Base-by-base conservation (phyloP, 805 yeast genomes). In the Ogataea ramenticola region DNA sequence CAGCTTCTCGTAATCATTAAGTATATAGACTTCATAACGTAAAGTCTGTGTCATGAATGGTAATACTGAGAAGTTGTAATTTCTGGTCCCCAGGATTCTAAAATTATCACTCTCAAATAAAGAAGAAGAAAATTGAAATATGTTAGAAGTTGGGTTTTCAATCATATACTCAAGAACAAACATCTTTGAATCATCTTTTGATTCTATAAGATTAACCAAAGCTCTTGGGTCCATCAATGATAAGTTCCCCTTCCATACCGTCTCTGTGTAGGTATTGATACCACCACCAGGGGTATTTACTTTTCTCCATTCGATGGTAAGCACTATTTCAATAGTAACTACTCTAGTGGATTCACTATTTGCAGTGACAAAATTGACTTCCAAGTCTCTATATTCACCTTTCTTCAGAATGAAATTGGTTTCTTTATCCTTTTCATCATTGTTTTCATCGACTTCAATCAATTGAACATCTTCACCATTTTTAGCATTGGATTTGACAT, bases 131-230 rank as follows among this genome's bases (percentile, higher is more conserved):
- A 84, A 87, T 11, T 79, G 77, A 49, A 87, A 78, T 2, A 82
- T 72, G 37, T 82, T 68, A 2, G 83, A 70, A 0, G 95, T 82
- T 14, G 95, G 89, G 54, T 86, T 86, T 55, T 86, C 95, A 40
- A 86, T 55, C 42, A 71, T 68, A 55, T 76, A 86, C 14, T 56
- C 65, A 37, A 78, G 57, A 36, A 55, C 60, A 15, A 67, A 50
- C 2, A 46, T 48, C 27, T 50, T 54, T 29, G 49, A 17, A 12
- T 49, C 47, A 29, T 52, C 51, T 38, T 55, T 46, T 1, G 47
- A 50, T 35, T 41, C 26, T 46, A 34, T 31, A 3, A 68, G 56
- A n/a, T 59, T 62, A 3, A 82, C 66, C 29, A 85, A 58, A 2
- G 81, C 79, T 41, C 93, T 60, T 4, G 93, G 91, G 54, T 85